phyloP scores from a whole-genome alignment of 805 yeast species.

The Pichia membranifaciens region DNA sequence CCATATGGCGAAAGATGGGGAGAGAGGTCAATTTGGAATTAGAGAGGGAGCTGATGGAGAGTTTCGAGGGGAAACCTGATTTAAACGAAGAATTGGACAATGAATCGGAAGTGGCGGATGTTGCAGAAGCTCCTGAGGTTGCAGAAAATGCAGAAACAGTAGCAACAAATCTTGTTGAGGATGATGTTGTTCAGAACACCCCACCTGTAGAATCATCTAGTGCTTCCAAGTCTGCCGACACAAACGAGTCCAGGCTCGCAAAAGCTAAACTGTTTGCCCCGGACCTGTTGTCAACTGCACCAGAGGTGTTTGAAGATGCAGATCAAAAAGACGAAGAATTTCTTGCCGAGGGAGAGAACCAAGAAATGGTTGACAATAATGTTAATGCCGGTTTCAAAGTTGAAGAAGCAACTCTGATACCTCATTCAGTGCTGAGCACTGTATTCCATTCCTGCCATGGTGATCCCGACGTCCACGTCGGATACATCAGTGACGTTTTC shows the following conservation, averaged over 20 bases:
- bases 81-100: not conserved
- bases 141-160: not conserved
- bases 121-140: not conserved
- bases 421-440: conserved; percentile 13
- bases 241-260: not conserved
- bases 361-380: not conserved
- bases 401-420: conserved; percentile 12
- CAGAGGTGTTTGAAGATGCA: conserved; percentile 11
- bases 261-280: conserved; percentile 5
- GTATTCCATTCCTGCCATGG: conserved; percentile 15
- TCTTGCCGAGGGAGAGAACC: not conserved
- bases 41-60: conserved; percentile 10
- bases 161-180: not conserved
- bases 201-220: not conserved
- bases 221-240: not conserved
- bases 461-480: conserved; percentile 16
- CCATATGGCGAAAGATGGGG: conserved; percentile 34
- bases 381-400: conserved; percentile 7
- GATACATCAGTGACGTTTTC: conserved; percentile 10
- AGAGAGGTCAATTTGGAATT: conserved; percentile 7
- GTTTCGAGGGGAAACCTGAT: conserved; percentile 6
- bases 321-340: not conserved
- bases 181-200: not conserved
- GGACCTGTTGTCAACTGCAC: conserved; percentile 10
- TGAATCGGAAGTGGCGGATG: not conserved